A percentile compares a stretch with the other conserved stretches of the same genome.
These are phyloP conservation scores for Oehlia diaphana DNA, from an alignment of 192 early-diverging fungal species.

Conservation along the genomic window DNA sequence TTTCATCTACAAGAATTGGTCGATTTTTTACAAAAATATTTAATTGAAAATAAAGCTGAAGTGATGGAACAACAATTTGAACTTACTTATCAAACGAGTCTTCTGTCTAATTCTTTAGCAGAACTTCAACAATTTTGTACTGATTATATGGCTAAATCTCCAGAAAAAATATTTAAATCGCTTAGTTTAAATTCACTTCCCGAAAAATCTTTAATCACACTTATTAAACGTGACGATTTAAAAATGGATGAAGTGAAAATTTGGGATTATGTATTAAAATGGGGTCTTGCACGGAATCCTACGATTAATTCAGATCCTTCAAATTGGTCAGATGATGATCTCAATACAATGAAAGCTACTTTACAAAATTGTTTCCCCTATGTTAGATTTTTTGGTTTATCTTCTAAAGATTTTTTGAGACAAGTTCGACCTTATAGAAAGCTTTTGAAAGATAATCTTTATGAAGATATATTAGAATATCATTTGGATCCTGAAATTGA, in stretches of 20 bases:
- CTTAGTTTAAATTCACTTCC: neutral
- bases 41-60: neutral
- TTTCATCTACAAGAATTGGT: neutral
- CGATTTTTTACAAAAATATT: neutral
- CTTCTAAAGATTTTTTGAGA: neutral
- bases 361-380: neutral
- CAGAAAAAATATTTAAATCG: neutral
- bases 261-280: conserved; percentile 9
- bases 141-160: neutral
- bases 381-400: neutral
- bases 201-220: neutral
- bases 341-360: neutral
- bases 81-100: neutral
- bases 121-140: neutral
- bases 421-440: neutral
- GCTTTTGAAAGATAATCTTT: neutral
- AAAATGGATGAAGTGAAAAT: neutral
- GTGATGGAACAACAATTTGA: neutral
- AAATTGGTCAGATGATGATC: neutral
- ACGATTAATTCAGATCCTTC: neutral
- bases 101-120: neutral
- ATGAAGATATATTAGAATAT: neutral
- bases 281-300: neutral
- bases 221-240: neutral
- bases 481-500: neutral